Conservation (phyloP, 305 asterid species). For the Caryopteris hybrid region DNA sequence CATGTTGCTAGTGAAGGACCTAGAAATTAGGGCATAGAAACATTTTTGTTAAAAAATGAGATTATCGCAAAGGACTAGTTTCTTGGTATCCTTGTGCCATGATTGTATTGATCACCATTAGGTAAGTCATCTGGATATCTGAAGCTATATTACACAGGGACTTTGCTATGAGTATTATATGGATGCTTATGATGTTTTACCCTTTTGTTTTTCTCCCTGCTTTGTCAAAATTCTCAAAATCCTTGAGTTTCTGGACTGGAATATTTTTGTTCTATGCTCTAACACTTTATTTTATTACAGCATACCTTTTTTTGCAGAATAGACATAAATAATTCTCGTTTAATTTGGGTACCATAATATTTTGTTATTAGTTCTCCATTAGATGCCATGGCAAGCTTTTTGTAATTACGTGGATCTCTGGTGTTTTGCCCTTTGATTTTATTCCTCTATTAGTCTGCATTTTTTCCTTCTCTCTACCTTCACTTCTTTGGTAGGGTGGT, state of each 20-base stretch:
- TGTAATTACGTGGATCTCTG: neutral
- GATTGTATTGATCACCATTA: neutral
- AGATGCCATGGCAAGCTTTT: neutral
- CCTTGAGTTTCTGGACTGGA: neutral
- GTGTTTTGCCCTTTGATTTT: conserved; percentile 3
- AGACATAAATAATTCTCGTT: neutral
- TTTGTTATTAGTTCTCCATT: neutral
- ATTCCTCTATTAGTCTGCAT: neutral
- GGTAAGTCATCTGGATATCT: conserved; percentile 1
- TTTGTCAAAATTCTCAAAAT: neutral
- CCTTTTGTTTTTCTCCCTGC: neutral
- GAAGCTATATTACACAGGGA: conserved; percentile 1
- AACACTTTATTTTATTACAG: neutral
- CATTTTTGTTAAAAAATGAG: neutral
- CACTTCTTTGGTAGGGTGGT: conserved; percentile 7
- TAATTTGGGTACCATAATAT: too few species aligned
- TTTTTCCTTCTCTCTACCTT: neutral
- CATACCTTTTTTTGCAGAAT: neutral
- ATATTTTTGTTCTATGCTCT: neutral
- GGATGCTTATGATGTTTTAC: neutral
- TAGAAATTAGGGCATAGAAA: conserved; percentile 5
- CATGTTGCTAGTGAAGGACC: neutral
- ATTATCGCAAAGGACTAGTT: neutral
- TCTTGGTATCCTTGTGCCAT: conserved; percentile 7
- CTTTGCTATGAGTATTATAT: conserved; percentile 7